Conservation (phyloP, 2,329 filamentous ascomycete genomes). For the Harringtonia aguacate region DNA sequence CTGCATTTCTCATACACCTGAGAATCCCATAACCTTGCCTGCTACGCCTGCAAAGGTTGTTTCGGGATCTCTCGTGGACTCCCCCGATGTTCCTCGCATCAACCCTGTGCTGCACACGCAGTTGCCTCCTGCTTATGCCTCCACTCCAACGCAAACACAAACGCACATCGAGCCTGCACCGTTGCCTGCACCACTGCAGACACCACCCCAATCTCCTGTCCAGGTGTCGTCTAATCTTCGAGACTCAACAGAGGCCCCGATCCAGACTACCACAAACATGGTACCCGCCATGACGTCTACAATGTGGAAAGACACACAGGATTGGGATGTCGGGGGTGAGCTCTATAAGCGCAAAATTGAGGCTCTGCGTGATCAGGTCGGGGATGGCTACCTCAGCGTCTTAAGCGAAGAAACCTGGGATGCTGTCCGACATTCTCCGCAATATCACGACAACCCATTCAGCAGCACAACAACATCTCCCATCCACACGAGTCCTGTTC, state of each 20-base stretch:
- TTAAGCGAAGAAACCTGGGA: constrained; percentile 69
- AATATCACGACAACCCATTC: constrained; percentile 28
- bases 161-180: neutral
- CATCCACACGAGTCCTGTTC: constrained; percentile 24
- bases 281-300: neutral
- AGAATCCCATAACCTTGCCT: constrained; percentile 20
- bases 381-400: constrained; percentile 77
- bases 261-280: constrained; percentile 4
- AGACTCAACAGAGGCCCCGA: constrained; percentile 6
- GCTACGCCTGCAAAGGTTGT: constrained; percentile 16
- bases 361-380: constrained; percentile 72
- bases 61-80: neutral
- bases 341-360: constrained; percentile 84
- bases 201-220: neutral
- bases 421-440: constrained; percentile 22
- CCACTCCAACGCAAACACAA: constrained; percentile 18
- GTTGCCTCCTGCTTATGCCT: constrained; percentile 20
- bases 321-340: constrained; percentile 62
- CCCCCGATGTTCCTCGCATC: constrained; percentile 25
- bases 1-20: constrained; percentile 31
- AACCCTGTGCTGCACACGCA: constrained; percentile 25
- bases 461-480: constrained; percentile 21
- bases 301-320: constrained; percentile 31
- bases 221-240: neutral
- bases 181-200: neutral